Conservation (phyloP, 2,329 filamentous ascomycete genomes). For the Bertia moriformis region DNA sequence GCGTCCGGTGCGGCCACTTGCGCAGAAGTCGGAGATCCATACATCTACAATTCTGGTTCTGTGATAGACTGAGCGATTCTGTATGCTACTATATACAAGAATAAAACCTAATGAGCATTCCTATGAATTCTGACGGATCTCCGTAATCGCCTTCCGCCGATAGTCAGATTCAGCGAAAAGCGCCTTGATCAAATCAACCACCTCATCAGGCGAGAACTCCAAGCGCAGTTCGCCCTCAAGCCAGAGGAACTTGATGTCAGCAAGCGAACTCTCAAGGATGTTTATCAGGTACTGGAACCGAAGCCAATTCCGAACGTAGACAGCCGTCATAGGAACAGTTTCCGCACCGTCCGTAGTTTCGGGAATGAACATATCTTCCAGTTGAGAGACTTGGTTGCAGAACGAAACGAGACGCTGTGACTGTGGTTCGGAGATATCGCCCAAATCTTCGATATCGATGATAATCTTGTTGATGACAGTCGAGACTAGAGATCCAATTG, state of each 20-base stretch:
- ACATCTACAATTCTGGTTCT: conserved; percentile 1
- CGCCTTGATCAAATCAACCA: conserved; percentile 47
- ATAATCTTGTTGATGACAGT: conserved; percentile 44
- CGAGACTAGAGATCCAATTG: conserved; percentile 40
- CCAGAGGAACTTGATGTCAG: conserved; percentile 53
- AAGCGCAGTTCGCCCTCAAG: conserved; percentile 46
- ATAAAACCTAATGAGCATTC: conserved; percentile 3
- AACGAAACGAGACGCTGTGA: conserved; percentile 41
- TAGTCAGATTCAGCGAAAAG: conserved; percentile 49
- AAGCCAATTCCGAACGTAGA: conserved; percentile 49
- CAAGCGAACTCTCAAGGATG: conserved; percentile 45
- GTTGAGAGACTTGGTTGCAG: conserved; percentile 35
- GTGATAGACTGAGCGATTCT: background rate
- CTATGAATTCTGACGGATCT: conserved; percentile 25
- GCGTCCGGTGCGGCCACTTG: conserved; percentile 20
- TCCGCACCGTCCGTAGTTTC: conserved; percentile 14
- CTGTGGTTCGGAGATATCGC: conserved; percentile 49
- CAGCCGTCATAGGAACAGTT: conserved; percentile 34
- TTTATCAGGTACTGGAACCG: conserved; percentile 51
- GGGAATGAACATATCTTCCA: conserved; percentile 40
- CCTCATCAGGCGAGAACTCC: conserved; percentile 45
- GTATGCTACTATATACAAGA: conserved; percentile 2
- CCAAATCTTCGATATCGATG: conserved; percentile 44
- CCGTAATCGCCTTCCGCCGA: conserved; percentile 38
- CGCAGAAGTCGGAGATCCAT: conserved; percentile 8